Percentiles rank a stretch among this genome's conserved stretches.
phyloP scores from a whole-genome alignment of 2,329 filamentous ascomycete genomes.

The Venturiaceae sp. region DNA sequence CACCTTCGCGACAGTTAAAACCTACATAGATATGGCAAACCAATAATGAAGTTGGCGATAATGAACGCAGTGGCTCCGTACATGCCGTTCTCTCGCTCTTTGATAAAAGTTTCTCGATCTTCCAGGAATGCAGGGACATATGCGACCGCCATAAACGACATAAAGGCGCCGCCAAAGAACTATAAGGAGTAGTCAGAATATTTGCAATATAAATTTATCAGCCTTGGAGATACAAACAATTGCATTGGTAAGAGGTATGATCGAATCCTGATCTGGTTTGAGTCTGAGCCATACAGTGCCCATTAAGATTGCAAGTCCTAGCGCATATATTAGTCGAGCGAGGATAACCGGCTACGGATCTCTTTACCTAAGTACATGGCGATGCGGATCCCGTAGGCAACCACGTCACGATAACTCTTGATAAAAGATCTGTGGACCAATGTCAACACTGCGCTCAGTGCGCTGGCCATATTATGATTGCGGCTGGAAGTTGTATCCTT shows the following conservation, averaged over 20 bases:
- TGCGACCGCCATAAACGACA: slow-evolving; percentile 53
- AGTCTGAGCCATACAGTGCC: slow-evolving; percentile 79
- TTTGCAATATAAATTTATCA: too few relatives aligned
- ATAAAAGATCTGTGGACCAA: slow-evolving; percentile 71
- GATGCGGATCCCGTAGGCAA: slow-evolving; percentile 73
- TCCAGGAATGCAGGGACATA: slow-evolving; percentile 81
- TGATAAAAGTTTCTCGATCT: slow-evolving; percentile 61
- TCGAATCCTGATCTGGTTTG: slow-evolving; percentile 56
- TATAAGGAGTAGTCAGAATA: too few relatives aligned
- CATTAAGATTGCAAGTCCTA: slow-evolving; percentile 79
- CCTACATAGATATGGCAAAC: slow-evolving; percentile 72
- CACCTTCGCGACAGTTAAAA: too few relatives aligned
- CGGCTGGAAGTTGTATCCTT: too few relatives aligned
- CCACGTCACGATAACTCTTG: slow-evolving; percentile 74
- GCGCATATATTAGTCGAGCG: too few relatives aligned
- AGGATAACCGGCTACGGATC: too few relatives aligned
- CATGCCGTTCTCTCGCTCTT: slow-evolving; percentile 73
- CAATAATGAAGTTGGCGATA: slow-evolving; percentile 71
- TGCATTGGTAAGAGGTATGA: slow-evolving; percentile 74
- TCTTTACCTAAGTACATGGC: slow-evolving; percentile 74
- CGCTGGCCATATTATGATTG: too few relatives aligned
- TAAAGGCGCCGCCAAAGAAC: slow-evolving; percentile 43
- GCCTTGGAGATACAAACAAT: too few relatives aligned
- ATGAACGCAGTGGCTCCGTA: slow-evolving; percentile 67
- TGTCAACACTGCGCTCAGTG: too few relatives aligned